Percentiles rank a stretch among this genome's conserved stretches.
Conservation (phyloP, 2,329 filamentous ascomycete species). For the Colletotrichum gigasporum region DNA sequence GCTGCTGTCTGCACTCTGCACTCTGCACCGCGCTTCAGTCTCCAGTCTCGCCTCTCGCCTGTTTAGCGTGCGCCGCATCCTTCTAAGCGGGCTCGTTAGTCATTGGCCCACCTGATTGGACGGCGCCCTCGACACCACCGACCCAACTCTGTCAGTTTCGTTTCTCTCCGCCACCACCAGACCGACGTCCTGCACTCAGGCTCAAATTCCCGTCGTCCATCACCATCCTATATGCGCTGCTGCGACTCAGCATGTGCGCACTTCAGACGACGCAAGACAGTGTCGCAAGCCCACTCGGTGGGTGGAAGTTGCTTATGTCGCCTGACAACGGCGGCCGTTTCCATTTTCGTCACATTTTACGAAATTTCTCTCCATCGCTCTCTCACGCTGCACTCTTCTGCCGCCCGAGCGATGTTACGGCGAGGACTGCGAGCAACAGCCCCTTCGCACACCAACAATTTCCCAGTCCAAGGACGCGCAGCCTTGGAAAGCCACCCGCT, state of each 20-base stretch:
- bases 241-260: constrained; percentile 21
- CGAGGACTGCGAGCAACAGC: background rate
- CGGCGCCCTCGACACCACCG: background rate
- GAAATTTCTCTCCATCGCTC: background rate
- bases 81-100: constrained; percentile 27
- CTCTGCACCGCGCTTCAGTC: background rate
- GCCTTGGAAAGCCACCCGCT: background rate
- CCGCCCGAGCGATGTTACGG: background rate
- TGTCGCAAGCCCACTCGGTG: background rate
- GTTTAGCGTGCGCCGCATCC: constrained; percentile 27
- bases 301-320: background rate
- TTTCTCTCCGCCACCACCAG: constrained; percentile 11
- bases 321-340: constrained; percentile 3
- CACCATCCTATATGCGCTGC: constrained; percentile 6
- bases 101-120: constrained; percentile 21
- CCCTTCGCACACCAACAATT: background rate
- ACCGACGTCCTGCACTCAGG: background rate
- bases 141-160: background rate
- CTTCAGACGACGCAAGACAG: constrained; percentile 18
- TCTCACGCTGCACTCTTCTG: background rate
- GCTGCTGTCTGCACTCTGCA: constrained; percentile 15
- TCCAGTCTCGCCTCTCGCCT: constrained; percentile 4
- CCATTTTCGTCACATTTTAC: background rate
- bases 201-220: background rate
- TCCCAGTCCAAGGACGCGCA: constrained; percentile 6